Base-by-base conservation (phyloP, 768 basidiomycete species). In the Pleurotus tuber-regium region DNA sequence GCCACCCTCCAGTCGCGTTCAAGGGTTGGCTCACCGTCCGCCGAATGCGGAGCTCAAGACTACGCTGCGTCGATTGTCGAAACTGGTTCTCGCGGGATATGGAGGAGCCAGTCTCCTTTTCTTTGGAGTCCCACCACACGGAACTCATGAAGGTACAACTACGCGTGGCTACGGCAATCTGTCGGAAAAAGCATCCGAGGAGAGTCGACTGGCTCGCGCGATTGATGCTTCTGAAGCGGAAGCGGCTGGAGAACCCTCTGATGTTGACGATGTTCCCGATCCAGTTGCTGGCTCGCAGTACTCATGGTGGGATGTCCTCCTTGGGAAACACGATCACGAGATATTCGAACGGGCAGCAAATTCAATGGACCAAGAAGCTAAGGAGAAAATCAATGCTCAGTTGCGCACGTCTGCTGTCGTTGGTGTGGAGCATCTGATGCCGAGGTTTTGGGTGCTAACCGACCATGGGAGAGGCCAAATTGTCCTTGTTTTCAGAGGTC, bases 381-480 rank as follows among this genome's bases (percentile, higher is more conserved):
- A 65, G 50, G 62, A 57, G 41, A 69, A 71, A 53, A 66, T 70
- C 49, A 67, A 70, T 56, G 70, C 66, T 24, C 75, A 72, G 50
- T 70, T 79, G 69, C 75, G 75, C 51, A 70, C 79, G 6, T 82
- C 79, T 4, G 84, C 84, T 6, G 80, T 84, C 28, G 75, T 86
- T 19, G 86, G 87, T 11, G 70, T 76, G 41, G 84, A 86, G 57
- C 77, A 80, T 54, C 74, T 83, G 54, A 87, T 90, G 83, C 90
- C 91, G 2, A 75, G 88, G 29, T 92, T 86, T 63, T 92, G 91
- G 89, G 84, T 92, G 3, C 73, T 93, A 16, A 91, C 88, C 0
- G 91, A 92, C 63, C 86, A 93, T 60, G 75, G 75, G 39, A 75
- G 90, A 31, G 70, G 69, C 4, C 86, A 92, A 63, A 77, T 92